These are phyloP conservation scores for Beauveria asiatica DNA, from an alignment of 2,329 filamentous ascomycete genomes.

Conservation along the genomic window DNA sequence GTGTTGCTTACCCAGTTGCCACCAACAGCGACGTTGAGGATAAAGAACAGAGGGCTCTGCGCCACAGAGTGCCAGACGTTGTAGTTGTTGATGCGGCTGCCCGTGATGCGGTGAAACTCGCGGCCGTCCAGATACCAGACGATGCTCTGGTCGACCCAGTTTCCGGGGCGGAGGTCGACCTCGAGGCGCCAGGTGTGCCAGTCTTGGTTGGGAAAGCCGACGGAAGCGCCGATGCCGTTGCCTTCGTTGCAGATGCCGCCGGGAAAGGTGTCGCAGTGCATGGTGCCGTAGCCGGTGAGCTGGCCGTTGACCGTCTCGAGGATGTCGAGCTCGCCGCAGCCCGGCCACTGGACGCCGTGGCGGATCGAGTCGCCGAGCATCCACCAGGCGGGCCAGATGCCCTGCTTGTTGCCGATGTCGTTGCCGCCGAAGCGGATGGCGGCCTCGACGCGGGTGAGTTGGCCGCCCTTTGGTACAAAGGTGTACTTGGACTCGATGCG, in stretches of 20 bases:
- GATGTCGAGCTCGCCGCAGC: slow-evolving; percentile 49
- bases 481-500: slow-evolving; percentile 42
- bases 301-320: slow-evolving; percentile 47
- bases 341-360: slow-evolving; percentile 41
- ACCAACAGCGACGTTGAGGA: slow-evolving; percentile 49
- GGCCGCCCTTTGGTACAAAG: slow-evolving; percentile 37
- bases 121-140: slow-evolving; percentile 40
- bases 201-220: slow-evolving; percentile 27
- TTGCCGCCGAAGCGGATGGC: slow-evolving; percentile 39
- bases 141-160: slow-evolving; percentile 41
- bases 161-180: slow-evolving; percentile 37
- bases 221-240: slow-evolving; percentile 29
- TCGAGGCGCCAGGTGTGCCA: slow-evolving; percentile 44
- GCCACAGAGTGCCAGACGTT: slow-evolving; percentile 41
- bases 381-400: slow-evolving; percentile 54
- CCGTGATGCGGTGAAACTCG: slow-evolving; percentile 35
- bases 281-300: slow-evolving; percentile 37
- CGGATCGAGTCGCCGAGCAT: slow-evolving; percentile 42
- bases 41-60: slow-evolving; percentile 41
- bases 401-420: slow-evolving; percentile 35
- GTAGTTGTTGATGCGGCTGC: slow-evolving; percentile 34
- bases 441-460: slow-evolving; percentile 38
- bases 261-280: slow-evolving; percentile 39
- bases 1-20: slow-evolving; percentile 39
- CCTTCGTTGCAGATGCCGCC: slow-evolving; percentile 46